Conservation (phyloP, 2,329 filamentous ascomycete species). For the Cordyceps javanica region DNA sequence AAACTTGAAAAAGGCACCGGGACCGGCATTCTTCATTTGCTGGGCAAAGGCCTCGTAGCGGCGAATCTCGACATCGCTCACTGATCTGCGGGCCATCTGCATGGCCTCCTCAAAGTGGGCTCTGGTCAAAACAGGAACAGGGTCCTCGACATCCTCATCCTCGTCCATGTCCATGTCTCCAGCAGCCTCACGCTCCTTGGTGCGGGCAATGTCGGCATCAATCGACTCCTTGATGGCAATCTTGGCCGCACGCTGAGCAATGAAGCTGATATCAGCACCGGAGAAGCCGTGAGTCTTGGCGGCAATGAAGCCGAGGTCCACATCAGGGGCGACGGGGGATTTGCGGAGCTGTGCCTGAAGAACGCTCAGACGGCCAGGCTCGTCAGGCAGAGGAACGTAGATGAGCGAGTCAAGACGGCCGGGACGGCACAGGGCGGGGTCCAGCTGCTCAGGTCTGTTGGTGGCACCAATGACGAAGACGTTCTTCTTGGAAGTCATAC, state of each 20-base stretch:
- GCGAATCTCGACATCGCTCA: conserved; percentile 94
- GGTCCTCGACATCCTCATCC: conserved; percentile 74
- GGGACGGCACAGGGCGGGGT: conserved; percentile 95
- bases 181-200: conserved; percentile 80
- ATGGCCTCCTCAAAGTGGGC: conserved; percentile 99
- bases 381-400: conserved; percentile 94
- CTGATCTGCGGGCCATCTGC: conserved; percentile 86
- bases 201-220: conserved; percentile 76
- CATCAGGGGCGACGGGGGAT: conserved; percentile 82
- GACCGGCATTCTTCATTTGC: conserved; percentile 97
- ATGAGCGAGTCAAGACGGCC: conserved; percentile 98
- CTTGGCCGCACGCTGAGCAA: conserved; percentile 98
- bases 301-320: conserved; percentile 87
- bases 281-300: conserved; percentile 98
- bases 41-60: conserved; percentile 98
- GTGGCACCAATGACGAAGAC: conserved; percentile 99
- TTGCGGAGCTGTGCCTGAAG: conserved; percentile 96
- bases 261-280: conserved; percentile 98
- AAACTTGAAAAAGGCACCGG: conserved; percentile 98
- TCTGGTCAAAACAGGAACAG: conserved; percentile 91
- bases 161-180: conserved; percentile 71
- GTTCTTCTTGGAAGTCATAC: conserved; percentile 99
- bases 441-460: conserved; percentile 97
- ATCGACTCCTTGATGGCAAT: conserved; percentile 99
- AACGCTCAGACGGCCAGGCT: conserved; percentile 81